Evolutionary conservation across 2,329 filamentous ascomycete species (phyloP), one percentile per base, ranked within the genome.

Genomic region (Beauveria scarabaeidicola): DNA sequence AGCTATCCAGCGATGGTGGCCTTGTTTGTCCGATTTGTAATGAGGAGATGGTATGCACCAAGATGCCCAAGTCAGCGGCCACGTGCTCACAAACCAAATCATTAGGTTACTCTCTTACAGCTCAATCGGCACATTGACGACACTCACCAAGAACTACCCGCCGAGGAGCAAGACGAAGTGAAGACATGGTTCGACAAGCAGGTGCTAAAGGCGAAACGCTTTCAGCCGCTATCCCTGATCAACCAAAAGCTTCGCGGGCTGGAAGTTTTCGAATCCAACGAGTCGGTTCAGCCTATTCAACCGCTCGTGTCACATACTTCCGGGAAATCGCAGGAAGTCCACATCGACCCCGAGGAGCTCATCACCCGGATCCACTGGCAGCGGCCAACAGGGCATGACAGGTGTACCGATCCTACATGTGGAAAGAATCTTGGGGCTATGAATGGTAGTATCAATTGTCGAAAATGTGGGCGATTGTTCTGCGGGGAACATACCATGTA

Each of bases 401-500:
- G 81, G 13, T 99, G 94, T 69, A 88, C 92, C 9, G 94, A 99
- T 66, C 93, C 92, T 0, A 80, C 87, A 21, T 99, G 94, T 67
- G 90, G 86, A 32, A 90, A 89, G 72, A 82, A 86, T 27, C 76
- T 99, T 5, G 91, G 91, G 0, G 81, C 88, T 3, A 81, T 89
- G 7, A 92, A 89, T 67, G 91, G 91, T 19, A 91, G 82, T 67
- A 86, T 99, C 67, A 97, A 99, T 72, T 99, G 94, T 73, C 83
- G 94, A 63, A 91, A 92, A 63, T 99, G 94, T 68, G 94, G 94
- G 7, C 87, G 88, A 66, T 76, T 99, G 44, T 99, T 97, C 70
- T 99, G 94, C 73, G 94, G 97, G 69, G 90, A 93, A 66, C 94
- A 99, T 72, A 97, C 94, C 56, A 96, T 99, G 92, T 99, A 97